A percentile compares a stretch with the other conserved stretches of the same genome.
phyloP scores from a whole-genome alignment of 2,329 filamentous ascomycete genomes.

The Coniochaeta sp. region DNA sequence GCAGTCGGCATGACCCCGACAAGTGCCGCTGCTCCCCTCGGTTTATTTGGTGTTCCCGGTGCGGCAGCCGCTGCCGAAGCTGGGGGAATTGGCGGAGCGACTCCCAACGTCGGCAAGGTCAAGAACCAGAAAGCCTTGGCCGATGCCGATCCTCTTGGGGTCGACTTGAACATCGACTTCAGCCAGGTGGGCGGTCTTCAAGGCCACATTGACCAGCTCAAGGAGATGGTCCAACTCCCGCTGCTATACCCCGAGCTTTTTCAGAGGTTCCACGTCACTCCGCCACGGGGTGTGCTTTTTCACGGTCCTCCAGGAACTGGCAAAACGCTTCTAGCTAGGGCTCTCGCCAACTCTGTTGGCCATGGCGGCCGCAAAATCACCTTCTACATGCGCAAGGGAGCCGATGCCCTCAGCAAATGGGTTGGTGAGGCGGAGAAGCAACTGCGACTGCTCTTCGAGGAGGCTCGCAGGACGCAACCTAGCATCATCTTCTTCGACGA shows the following conservation, averaged over 20 bases:
- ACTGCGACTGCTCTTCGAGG: slow-evolving; percentile 86
- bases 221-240: slow-evolving; percentile 96
- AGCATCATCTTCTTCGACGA: slow-evolving; percentile 99
- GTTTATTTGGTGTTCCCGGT: slow-evolving; percentile 26
- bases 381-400: slow-evolving; percentile 99
- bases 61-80: slow-evolving; percentile 8
- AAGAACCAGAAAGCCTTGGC: slow-evolving; percentile 89
- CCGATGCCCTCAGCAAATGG: slow-evolving; percentile 97
- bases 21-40: slow-evolving; percentile 36
- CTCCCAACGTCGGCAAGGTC: slow-evolving; percentile 84
- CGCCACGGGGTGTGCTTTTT: slow-evolving; percentile 89
- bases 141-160: slow-evolving; percentile 88
- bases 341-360: slow-evolving; percentile 84
- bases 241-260: slow-evolving; percentile 94
- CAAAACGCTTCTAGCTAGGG: slow-evolving; percentile 93
- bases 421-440: slow-evolving; percentile 97
- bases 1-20: slow-evolving; percentile 57
- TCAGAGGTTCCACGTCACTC: slow-evolving; percentile 82
- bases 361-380: slow-evolving; percentile 89
- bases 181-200: slow-evolving; percentile 89
- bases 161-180: slow-evolving; percentile 88
- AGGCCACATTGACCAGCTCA: slow-evolving; percentile 91
- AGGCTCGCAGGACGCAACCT: slow-evolving; percentile 89
- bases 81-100: slow-evolving; percentile 29
- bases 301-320: slow-evolving; percentile 95